phyloP scores from a whole-genome alignment of 257 asterid species.

The Misopates orontium region DNA sequence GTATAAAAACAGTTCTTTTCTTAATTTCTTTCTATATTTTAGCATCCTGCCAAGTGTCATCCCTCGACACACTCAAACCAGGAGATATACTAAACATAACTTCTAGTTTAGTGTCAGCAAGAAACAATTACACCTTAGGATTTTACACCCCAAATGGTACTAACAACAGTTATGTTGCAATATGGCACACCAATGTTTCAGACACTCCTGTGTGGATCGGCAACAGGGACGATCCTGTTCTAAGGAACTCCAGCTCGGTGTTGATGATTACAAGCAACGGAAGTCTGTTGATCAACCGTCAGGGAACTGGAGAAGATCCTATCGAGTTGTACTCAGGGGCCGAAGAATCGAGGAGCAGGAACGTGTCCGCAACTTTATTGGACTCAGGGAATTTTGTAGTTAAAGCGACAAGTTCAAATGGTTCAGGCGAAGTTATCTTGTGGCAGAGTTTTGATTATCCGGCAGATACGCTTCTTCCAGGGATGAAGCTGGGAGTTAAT shows the following conservation, averaged over 20 bases:
- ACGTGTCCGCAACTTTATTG: slow-evolving; percentile 34
- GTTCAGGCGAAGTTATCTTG: slow-evolving; percentile 18
- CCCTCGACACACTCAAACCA: slow-evolving; percentile 30
- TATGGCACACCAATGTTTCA: slow-evolving; percentile 25
- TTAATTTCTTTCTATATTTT: slow-evolving; percentile 15
- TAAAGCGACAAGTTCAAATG: slow-evolving; percentile 16
- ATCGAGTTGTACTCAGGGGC: slow-evolving; percentile 17
- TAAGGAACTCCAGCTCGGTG: not conserved
- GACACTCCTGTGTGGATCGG: slow-evolving; percentile 39
- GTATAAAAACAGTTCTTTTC: not conserved
- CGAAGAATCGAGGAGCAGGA: slow-evolving; percentile 19
- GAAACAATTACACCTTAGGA: slow-evolving; percentile 39
- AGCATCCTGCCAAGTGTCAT: slow-evolving; percentile 22
- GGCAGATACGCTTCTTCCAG: slow-evolving; percentile 51
- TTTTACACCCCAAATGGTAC: slow-evolving; percentile 30
- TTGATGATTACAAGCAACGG: slow-evolving; percentile 38
- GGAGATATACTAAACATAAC: slow-evolving; percentile 35
- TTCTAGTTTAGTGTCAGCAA: slow-evolving; percentile 39
- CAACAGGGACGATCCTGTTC: slow-evolving; percentile 36
- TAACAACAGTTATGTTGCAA: slow-evolving; percentile 39
- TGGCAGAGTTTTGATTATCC: slow-evolving; percentile 72
- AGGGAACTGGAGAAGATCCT: slow-evolving; percentile 9
- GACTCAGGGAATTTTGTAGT: slow-evolving; percentile 49
- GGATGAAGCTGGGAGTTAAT: slow-evolving; percentile 53
- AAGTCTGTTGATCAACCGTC: slow-evolving; percentile 23